Percentiles rank a stretch among this genome's conserved stretches.
phyloP scores from a whole-genome alignment of 768 basidiomycete species.

The Mycena galopus region DNA sequence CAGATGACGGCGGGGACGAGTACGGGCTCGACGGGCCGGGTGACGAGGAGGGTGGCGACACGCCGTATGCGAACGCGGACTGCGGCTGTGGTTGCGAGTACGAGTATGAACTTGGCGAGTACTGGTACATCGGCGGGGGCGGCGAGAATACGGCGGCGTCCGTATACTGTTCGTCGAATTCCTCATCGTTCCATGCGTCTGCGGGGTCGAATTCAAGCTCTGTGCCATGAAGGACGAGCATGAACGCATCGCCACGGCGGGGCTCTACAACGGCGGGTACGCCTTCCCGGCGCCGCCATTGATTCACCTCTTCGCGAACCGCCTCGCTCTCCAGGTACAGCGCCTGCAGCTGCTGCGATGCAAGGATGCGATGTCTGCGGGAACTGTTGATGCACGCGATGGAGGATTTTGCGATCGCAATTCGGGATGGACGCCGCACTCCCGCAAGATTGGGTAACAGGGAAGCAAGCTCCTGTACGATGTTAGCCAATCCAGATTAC shows the following conservation, averaged over 20 bases:
- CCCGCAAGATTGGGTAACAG: conserved; percentile 78
- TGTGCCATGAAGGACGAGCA: conserved; percentile 27
- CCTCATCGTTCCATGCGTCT: conserved; percentile 31
- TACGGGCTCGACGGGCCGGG: conserved; percentile 7
- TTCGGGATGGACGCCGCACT: conserved; percentile 81
- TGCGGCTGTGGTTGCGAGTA: not conserved
- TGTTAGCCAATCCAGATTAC: not conserved
- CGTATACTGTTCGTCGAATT: conserved; percentile 19
- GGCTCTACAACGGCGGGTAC: conserved; percentile 17
- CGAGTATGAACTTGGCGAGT: no score
- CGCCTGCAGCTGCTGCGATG: conserved; percentile 49
- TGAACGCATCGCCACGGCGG: conserved; percentile 29
- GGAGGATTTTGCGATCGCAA: conserved; percentile 83
- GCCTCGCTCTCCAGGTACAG: conserved; percentile 28
- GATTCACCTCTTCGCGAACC: conserved; percentile 32
- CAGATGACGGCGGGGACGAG: conserved; percentile 25
- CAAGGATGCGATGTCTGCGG: conserved; percentile 72
- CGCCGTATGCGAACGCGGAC: conserved; percentile 13
- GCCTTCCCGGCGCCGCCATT: conserved; percentile 32
- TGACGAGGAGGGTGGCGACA: not conserved
- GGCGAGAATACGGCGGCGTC: not conserved
- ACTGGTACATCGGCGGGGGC: conserved; percentile 1
- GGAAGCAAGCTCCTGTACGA: conserved; percentile 63
- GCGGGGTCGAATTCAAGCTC: conserved; percentile 33
- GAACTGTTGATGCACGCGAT: conserved; percentile 74